These are phyloP conservation scores for Alternaria panax DNA, from an alignment of 2,329 filamentous ascomycete genomes.

Conservation along the genomic window DNA sequence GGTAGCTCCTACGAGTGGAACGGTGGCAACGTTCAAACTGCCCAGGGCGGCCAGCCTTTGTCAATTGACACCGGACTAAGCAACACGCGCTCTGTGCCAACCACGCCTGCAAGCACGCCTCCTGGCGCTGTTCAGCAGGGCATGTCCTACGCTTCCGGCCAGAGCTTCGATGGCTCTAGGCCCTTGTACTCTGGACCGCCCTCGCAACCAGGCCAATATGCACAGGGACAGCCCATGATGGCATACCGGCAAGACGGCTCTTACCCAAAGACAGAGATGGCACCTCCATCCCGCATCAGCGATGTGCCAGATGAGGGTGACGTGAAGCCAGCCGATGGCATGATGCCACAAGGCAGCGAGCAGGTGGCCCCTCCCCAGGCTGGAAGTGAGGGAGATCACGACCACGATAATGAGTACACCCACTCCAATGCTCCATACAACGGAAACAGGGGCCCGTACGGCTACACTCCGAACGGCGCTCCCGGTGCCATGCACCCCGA, in stretches of 20 bases:
- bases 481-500: constrained; percentile 73
- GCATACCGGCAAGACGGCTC: constrained; percentile 59
- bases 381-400: constrained; percentile 75
- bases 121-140: constrained; percentile 80
- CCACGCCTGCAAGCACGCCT: constrained; percentile 88
- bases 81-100: constrained; percentile 84
- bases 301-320: constrained; percentile 69
- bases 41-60: constrained; percentile 72
- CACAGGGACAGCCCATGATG: constrained; percentile 69
- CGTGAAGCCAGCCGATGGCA: constrained; percentile 69
- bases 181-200: constrained; percentile 78
- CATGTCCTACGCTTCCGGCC: constrained; percentile 77
- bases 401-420: constrained; percentile 84
- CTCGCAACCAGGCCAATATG: constrained; percentile 72
- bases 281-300: constrained; percentile 73
- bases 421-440: constrained; percentile 78
- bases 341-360: constrained; percentile 58
- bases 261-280: constrained; percentile 89
- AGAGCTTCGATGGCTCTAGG: constrained; percentile 77
- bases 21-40: constrained; percentile 51
- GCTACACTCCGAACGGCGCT: constrained; percentile 72
- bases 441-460: constrained; percentile 75
- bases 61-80: constrained; percentile 81
- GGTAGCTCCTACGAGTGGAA: constrained; percentile 83
- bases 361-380: constrained; percentile 62